Evolutionary conservation across 2,329 filamentous ascomycete species (phyloP).

Genomic region (Leptographium flavum): DNA sequence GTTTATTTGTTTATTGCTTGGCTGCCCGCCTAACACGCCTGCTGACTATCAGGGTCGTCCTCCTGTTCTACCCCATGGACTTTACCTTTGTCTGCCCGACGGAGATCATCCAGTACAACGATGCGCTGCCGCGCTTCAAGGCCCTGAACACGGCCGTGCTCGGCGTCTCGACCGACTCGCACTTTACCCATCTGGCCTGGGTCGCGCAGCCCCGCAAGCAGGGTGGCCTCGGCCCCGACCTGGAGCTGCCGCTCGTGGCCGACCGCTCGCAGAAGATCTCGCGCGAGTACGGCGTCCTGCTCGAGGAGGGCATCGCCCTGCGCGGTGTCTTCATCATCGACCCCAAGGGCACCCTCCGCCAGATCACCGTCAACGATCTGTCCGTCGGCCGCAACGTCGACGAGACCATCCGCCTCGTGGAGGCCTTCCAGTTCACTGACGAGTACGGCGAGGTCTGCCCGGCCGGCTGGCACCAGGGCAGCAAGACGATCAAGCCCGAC

Average conservation of each 20-base stretch:
- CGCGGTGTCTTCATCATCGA: conserved; percentile 54
- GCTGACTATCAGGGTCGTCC: conserved; percentile 35
- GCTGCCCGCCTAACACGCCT: neutral
- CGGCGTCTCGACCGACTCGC: conserved; percentile 47
- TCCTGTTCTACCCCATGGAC: conserved; percentile 53
- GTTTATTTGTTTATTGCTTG: neutral
- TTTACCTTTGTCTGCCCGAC: conserved; percentile 56
- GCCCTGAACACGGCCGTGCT: conserved; percentile 44
- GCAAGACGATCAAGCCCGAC: conserved; percentile 35
- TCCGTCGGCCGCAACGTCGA: conserved; percentile 50
- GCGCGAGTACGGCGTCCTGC: conserved; percentile 47
- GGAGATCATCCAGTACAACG: conserved; percentile 51
- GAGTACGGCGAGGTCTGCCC: conserved; percentile 66
- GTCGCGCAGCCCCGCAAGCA: conserved; percentile 41
- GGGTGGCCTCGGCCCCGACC: conserved; percentile 43
- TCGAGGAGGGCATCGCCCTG: conserved; percentile 49
- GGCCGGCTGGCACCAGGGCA: conserved; percentile 32
- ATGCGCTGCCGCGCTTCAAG: conserved; percentile 44
- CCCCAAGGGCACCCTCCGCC: conserved; percentile 43
- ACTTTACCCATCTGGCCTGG: conserved; percentile 45
- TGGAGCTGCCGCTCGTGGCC: conserved; percentile 46
- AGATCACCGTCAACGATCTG: conserved; percentile 53
- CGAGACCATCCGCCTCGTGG: conserved; percentile 49
- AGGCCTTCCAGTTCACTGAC: conserved; percentile 71
- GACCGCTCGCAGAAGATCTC: conserved; percentile 48